A percentile compares a stretch with the other conserved stretches of the same genome.
These are phyloP conservation scores for Phytopythium boreale DNA, from an alignment of 352 stramenopile species.

Conservation along the genomic window DNA sequence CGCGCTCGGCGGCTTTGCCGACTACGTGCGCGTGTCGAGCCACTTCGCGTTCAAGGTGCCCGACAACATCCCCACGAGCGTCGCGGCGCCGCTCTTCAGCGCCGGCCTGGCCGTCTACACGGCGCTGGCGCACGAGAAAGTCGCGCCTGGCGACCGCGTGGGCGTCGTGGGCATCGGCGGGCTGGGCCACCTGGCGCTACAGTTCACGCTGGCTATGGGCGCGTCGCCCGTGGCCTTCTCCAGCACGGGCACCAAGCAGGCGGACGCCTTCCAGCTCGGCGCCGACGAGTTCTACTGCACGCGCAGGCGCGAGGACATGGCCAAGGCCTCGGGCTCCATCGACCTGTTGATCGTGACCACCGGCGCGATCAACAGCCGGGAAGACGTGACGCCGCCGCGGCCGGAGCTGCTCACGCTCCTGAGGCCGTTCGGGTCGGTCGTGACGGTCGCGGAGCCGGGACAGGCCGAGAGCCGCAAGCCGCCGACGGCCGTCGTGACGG, in stretches of 20 bases:
- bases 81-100: conserved; percentile 65
- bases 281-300: conserved; percentile 63
- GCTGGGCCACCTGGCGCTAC: conserved; percentile 73
- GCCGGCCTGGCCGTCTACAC: conserved; percentile 84
- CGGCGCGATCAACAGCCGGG: conserved; percentile 15
- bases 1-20: conserved; percentile 51
- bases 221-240: conserved; percentile 57
- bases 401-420: conserved; percentile 45
- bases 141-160: conserved; percentile 49
- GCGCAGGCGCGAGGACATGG: conserved; percentile 36
- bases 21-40: conserved; percentile 58
- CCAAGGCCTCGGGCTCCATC: conserved; percentile 29
- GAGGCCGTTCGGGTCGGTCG: conserved; percentile 40
- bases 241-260: conserved; percentile 30
- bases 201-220: conserved; percentile 71
- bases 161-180: conserved; percentile 77
- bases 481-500: conserved; percentile 27
- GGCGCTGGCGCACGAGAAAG: conserved; percentile 53
- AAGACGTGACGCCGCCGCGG: conserved; percentile 25
- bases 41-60: conserved; percentile 64
- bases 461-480: conserved; percentile 34
- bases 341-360: conserved; percentile 72
- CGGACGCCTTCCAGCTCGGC: conserved; percentile 44
- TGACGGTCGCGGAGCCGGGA: conserved; percentile 58
- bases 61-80: conserved; percentile 46